phyloP scores from a whole-genome alignment of 2,329 filamentous ascomycete genomes.

The Cryoendolithus antarcticus region DNA sequence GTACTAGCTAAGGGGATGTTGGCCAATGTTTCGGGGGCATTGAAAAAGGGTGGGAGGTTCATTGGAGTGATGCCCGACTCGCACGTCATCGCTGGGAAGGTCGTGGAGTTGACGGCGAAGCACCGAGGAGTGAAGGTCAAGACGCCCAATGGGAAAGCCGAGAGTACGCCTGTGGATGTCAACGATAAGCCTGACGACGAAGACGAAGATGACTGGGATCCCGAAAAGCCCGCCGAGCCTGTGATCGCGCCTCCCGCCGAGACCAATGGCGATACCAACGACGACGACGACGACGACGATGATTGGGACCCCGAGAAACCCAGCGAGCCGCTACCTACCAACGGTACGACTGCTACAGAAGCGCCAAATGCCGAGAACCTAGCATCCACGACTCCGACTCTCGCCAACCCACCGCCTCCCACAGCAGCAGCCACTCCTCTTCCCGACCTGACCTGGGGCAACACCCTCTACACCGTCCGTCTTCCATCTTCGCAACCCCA shows the following conservation, averaged over 20 bases:
- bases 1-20: slow-evolving; percentile 85
- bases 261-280: slow-evolving; percentile 19
- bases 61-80: slow-evolving; percentile 96
- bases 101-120: slow-evolving; percentile 62
- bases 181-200: slow-evolving; percentile 21
- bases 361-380: slow-evolving; percentile 10
- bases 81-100: slow-evolving; percentile 68
- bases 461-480: slow-evolving; percentile 79
- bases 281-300: slow-evolving; percentile 17
- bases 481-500: slow-evolving; percentile 55
- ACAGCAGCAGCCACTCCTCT: slow-evolving; percentile 3
- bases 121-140: slow-evolving; percentile 24
- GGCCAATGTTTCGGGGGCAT: slow-evolving; percentile 72
- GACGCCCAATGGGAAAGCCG: slow-evolving; percentile 17
- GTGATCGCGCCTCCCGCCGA: slow-evolving; percentile 27
- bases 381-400: slow-evolving; percentile 3
- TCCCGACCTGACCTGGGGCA: slow-evolving; percentile 63
- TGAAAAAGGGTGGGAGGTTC: slow-evolving; percentile 91
- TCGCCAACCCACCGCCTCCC: slow-evolving; percentile 1
- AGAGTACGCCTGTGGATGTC: slow-evolving; percentile 5
- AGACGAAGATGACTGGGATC: slow-evolving; percentile 25
- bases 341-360: slow-evolving; percentile 12
- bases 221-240: slow-evolving; percentile 34
- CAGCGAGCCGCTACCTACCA: slow-evolving; percentile 27
- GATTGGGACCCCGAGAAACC: slow-evolving; percentile 32